Evolutionary conservation across 768 basidiomycete species (phyloP), one percentile per base, ranked within the genome.

Genomic region (Megacollybia marginata): DNA sequence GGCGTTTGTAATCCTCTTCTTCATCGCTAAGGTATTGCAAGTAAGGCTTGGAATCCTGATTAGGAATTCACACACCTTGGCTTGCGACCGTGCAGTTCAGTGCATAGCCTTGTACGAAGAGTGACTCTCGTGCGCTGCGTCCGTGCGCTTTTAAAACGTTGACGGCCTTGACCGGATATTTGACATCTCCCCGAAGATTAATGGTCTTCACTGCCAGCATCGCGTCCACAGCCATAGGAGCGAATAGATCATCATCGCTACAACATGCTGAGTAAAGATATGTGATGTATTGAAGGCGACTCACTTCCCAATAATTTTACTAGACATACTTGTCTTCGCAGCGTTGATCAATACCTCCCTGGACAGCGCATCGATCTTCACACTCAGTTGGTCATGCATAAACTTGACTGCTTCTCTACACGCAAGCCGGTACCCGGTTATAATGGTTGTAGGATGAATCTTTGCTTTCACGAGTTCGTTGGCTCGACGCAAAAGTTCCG

Each of bases 131-230:
- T 19, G 96, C 91, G 64, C 92, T 94, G 69, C 82, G 84, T 48
- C 96, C 96, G 58, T 99, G 96, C 2, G 96, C 96, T 69, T 99
- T 99, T 58, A 99, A 75, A 28, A 98, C 82, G 62, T 99, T 99
- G 55, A 99, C 96, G 5, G 96, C 96, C 69, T 99, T 98, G 53
- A 99, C 96, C 5, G 96, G 96, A 69, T 98, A 99, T 68, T 97
- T 98, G 62, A 88, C 85, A 64, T 99, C 96, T 31, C 96, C 96
- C 47, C 92, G 82, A 55, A 84, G 70, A 65, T 98, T 98, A 59
- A 91, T 82, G 6, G 92, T 93, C 72, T 85, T 93, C 49, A 99
- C 96, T 4, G 96, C 88, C 43, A 93, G 79, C 92, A 99, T 98
- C 28, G 96, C 96, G 57, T 98, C 94, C 12, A 99, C 96, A 46